Base-by-base conservation (phyloP, 2,329 filamentous ascomycete species). In the Cladosporium cucumerinum region DNA sequence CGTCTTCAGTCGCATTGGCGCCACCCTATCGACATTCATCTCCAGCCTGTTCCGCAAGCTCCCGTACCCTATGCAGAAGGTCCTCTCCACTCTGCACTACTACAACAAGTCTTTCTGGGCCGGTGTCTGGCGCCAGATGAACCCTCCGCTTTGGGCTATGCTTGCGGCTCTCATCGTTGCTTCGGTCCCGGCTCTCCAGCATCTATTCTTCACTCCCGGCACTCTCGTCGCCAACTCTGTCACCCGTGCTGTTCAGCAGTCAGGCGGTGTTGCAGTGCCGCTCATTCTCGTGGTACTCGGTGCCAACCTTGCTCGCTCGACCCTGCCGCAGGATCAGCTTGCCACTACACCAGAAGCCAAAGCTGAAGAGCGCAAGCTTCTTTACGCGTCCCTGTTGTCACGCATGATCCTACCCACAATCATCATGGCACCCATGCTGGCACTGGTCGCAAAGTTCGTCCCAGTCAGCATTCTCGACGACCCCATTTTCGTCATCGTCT, bases 111-210 rank as follows among this genome's bases (percentile, higher is more conserved):
- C 76, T 67, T 89, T 91, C 70, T 78, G 86, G 70, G 79, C 79
- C 57, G 93, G 93, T 61, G 76, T 93, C 14, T 95, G 91, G 90
- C 90, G 91, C 57, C 97, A 97, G 77, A 98, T 99, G 94, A 98
- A 98, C 78, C 94, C 95, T 49, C 95, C 95, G 0, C 87, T 99
- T 28, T 98, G 93, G 93, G 93, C 95, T 32, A 98, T 99, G 95
- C 81, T 98, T 36, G 82, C 88, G 46, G 92, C 95, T n/a, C 89
- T 98, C 54, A 80, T 97, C 59, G 91, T 99, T 6, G 95, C 95
- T 2, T 96, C 93, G 0, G 86, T 97, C 6, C 95, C 95, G 0
- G 74, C 82, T 1, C 84, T 99, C 8, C 94, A 99, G 76, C 82
- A 84, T 48, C 80, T 95, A 21, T 97, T 99, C 81, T 99, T 98